phyloP scores from a whole-genome alignment of 768 basidiomycete species.

The Lenzites betulinus region DNA sequence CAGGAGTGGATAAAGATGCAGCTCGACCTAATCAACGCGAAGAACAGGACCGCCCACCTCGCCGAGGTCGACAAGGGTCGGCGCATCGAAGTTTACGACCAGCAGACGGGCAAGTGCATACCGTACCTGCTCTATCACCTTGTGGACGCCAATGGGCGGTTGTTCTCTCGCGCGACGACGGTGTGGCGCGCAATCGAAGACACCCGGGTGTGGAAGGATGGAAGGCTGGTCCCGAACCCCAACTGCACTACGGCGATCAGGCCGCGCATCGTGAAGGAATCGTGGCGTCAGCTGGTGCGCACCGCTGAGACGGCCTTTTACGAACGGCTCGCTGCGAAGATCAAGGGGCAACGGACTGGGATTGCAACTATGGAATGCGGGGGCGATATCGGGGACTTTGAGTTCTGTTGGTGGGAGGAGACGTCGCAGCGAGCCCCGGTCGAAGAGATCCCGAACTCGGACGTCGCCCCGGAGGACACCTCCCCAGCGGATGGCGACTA shows the following conservation, averaged over 20 bases:
- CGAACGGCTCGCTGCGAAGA: background rate
- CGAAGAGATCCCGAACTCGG: background rate
- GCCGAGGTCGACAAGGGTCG: background rate
- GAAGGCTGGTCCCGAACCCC: background rate
- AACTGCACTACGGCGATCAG: background rate
- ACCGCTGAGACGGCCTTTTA: constrained; percentile 4
- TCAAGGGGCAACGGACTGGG: background rate
- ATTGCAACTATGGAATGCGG: background rate
- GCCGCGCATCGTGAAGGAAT: constrained; percentile 12
- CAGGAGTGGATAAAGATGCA: background rate
- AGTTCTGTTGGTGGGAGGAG: constrained; percentile 1
- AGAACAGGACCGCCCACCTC: background rate
- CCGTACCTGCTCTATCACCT: background rate
- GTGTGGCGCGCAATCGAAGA: constrained; percentile 15
- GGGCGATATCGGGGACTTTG: constrained; percentile 1
- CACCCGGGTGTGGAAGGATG: background rate
- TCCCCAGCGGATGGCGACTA: too few relatives aligned
- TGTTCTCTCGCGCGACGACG: constrained; percentile 15
- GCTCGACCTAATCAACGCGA: background rate
- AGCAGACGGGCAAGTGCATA: background rate
- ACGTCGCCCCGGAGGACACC: background rate
- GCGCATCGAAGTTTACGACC: background rate
- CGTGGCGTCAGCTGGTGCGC: constrained; percentile 12
- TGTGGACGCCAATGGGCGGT: constrained; percentile 4
- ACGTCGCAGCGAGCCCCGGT: background rate